phyloP scores from a whole-genome alignment of 768 basidiomycete species.

The Hericium alpestre region DNA sequence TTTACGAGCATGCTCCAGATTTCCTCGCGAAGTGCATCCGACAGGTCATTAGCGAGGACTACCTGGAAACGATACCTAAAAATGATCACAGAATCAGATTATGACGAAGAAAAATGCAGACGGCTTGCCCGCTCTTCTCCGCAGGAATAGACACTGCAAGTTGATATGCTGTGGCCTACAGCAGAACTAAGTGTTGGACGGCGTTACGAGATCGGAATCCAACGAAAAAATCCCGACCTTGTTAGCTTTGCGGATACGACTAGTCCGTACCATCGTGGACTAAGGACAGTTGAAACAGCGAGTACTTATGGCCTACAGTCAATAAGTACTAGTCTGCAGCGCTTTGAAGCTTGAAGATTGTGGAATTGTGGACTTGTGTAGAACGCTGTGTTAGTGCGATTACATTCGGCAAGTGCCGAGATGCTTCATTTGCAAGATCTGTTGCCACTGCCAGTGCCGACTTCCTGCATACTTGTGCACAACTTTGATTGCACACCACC shows the following conservation, averaged over 20 bases:
- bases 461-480: too few relatives aligned
- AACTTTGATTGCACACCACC: too few relatives aligned
- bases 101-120: neutral
- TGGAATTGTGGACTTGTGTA: too few relatives aligned
- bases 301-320: too few relatives aligned
- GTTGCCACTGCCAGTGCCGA: neutral
- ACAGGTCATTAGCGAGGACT: slow-evolving; percentile 1
- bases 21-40: neutral
- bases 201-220: neutral
- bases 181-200: neutral
- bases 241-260: slow-evolving; percentile 9
- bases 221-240: slow-evolving; percentile 1
- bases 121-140: neutral
- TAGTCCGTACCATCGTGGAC: neutral
- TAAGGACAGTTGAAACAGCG: too few relatives aligned
- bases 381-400: too few relatives aligned
- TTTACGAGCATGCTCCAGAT: slow-evolving; percentile 10
- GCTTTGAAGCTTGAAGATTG: too few relatives aligned
- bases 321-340: too few relatives aligned
- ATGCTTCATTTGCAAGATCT: neutral
- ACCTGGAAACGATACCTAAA: slow-evolving; percentile 6
- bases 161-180: slow-evolving; percentile 5
- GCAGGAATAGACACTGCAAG: neutral
- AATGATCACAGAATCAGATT: neutral
- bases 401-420: neutral